Conservation (phyloP, 768 basidiomycete species). For the Tephrocybe sp. region DNA sequence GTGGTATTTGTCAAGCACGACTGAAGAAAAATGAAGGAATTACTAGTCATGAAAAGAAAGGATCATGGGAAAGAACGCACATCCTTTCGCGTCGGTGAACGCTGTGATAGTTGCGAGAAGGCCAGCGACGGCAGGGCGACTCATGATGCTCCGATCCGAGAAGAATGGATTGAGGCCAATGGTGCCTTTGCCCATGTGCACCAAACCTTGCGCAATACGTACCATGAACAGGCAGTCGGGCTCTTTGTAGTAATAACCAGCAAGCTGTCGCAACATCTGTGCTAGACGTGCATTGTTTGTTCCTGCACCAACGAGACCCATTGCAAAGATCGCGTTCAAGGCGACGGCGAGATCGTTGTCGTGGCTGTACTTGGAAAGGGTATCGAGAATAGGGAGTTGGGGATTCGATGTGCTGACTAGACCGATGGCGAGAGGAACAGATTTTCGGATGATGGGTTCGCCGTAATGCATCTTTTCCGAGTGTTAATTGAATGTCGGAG, state of each 20-base stretch:
- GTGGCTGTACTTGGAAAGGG: slow-evolving; percentile 97
- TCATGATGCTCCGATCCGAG: slow-evolving; percentile 88
- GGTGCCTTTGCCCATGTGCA: slow-evolving; percentile 99
- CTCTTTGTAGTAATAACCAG: slow-evolving; percentile 98
- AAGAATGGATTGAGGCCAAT: slow-evolving; percentile 97
- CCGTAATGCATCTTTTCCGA: slow-evolving; percentile 91
- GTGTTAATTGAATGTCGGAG: slow-evolving; percentile 16
- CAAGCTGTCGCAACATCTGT: slow-evolving; percentile 95
- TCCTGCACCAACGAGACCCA: slow-evolving; percentile 97
- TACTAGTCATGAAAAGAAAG: too few relatives aligned
- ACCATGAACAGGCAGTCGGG: slow-evolving; percentile 96
- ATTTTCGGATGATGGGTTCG: slow-evolving; percentile 86
- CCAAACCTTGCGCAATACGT: slow-evolving; percentile 90
- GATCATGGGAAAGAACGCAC: slow-evolving; percentile 65
- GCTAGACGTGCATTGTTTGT: slow-evolving; percentile 98
- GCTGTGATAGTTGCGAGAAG: slow-evolving; percentile 84
- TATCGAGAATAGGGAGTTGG: slow-evolving; percentile 90
- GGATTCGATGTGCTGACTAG: slow-evolving; percentile 96
- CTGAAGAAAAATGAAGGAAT: slow-evolving; percentile 44
- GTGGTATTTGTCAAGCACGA: slow-evolving; percentile 92
- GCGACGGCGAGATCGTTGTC: slow-evolving; percentile 98
- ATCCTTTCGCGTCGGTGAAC: slow-evolving; percentile 91
- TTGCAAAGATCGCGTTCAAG: slow-evolving; percentile 95
- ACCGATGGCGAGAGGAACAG: slow-evolving; percentile 92
- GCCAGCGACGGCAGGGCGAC: slow-evolving; percentile 84